phyloP scores from a whole-genome alignment of 306 rosid genomes.

The Sphenostylis stenocarpa region DNA sequence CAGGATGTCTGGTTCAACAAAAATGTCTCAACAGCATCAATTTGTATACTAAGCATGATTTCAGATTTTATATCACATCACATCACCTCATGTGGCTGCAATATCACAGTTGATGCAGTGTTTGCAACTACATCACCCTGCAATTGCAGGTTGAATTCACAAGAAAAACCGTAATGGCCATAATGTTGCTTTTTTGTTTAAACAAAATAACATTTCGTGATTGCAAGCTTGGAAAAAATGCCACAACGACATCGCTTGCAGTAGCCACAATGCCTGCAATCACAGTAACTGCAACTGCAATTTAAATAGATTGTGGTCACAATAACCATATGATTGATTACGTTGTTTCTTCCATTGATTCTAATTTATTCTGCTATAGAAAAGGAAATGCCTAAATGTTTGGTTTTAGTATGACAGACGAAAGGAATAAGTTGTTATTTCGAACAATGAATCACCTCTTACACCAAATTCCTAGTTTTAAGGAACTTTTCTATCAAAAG shows the following conservation, averaged over 20 bases:
- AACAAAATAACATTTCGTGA: neutral
- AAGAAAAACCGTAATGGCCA: neutral
- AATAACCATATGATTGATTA: neutral
- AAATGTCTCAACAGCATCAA: neutral
- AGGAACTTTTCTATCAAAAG: neutral
- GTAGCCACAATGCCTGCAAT: conserved; percentile 12
- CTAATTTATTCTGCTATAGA: neutral
- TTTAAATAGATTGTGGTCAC: neutral
- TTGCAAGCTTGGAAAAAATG: neutral
- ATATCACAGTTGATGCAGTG: neutral
- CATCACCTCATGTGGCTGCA: neutral
- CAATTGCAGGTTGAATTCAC: conserved; percentile 6
- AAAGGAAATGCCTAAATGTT: neutral
- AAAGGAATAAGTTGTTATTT: neutral
- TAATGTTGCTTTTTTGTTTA: neutral
- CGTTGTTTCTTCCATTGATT: neutral
- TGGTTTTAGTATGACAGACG: neutral
- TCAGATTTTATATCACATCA: neutral
- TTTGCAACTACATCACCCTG: neutral
- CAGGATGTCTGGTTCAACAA: neutral
- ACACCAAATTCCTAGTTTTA: neutral
- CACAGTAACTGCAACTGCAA: neutral
- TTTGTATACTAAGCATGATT: neutral
- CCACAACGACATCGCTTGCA: neutral
- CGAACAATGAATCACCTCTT: neutral